Percentiles rank a stretch among this genome's conserved stretches.
Evolutionary conservation across 305 asterid genomes (phyloP).

Genomic region (Rubia balearica): DNA sequence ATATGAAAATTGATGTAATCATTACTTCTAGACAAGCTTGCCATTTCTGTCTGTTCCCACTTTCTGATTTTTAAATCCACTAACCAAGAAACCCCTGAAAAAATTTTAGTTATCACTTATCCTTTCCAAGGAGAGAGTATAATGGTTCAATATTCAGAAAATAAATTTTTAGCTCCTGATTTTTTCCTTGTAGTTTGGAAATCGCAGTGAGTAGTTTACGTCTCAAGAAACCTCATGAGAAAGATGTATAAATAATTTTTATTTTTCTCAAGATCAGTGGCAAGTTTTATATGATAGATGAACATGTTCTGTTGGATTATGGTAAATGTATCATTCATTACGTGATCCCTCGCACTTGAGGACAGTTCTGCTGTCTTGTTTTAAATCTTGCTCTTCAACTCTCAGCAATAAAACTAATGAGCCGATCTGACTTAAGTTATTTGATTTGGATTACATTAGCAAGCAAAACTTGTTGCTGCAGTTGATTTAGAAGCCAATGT

Average conservation of each 20-base stretch:
- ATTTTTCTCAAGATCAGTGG: neutral
- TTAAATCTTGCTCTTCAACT: neutral
- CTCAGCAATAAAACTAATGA: too few species aligned
- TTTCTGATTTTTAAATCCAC: too few species aligned
- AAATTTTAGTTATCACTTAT: neutral
- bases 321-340: neutral
- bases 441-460: neutral
- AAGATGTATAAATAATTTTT: neutral
- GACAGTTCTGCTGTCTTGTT: neutral
- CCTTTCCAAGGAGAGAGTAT: neutral
- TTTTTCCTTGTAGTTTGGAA: neutral
- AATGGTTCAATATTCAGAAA: neutral
- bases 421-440: neutral
- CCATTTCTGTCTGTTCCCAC: neutral
- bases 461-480: neutral
- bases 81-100: neutral
- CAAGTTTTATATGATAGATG: constrained; percentile 2
- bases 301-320: neutral
- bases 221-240: neutral
- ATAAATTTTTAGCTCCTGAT: neutral
- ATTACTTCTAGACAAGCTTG: neutral
- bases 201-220: neutral
- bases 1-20: neutral
- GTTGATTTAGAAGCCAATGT: neutral
- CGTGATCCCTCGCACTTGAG: neutral